Conservation (phyloP, 352 stramenopile species). For the Phytophthora gonapodyides region DNA sequence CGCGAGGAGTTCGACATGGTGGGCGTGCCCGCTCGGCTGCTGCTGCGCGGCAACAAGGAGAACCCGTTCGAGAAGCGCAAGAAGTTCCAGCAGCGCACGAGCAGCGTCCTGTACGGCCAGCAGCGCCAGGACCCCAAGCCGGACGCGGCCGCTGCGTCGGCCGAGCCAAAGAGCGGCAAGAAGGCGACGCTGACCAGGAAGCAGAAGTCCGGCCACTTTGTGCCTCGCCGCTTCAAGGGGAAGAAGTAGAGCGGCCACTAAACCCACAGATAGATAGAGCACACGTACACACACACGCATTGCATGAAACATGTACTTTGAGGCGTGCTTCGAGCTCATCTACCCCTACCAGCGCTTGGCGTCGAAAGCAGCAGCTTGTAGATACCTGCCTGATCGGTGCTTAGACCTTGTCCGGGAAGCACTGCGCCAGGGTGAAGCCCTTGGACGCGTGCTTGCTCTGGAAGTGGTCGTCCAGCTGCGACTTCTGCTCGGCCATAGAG, state of each 20-base stretch:
- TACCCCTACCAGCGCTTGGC: conserved; percentile 10
- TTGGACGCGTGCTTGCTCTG: conserved; percentile 81
- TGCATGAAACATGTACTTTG: conserved; percentile 28
- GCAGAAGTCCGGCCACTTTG: conserved; percentile 47
- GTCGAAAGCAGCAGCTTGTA: not conserved
- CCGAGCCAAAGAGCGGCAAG: conserved; percentile 21
- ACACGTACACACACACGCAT: conserved; percentile 14
- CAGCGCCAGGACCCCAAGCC: conserved; percentile 39
- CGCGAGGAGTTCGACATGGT: conserved; percentile 88
- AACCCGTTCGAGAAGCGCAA: conserved; percentile 87
- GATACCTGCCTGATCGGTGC: too few species aligned
- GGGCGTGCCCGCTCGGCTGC: conserved; percentile 72
- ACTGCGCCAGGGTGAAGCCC: conserved; percentile 78
- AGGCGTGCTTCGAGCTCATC: conserved; percentile 9
- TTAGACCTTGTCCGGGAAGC: conserved; percentile 56
- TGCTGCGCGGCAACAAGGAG: conserved; percentile 77
- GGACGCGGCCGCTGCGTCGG: not conserved
- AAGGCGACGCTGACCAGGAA: conserved; percentile 41
- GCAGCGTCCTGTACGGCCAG: conserved; percentile 62
- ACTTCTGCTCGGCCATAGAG: conserved; percentile 39
- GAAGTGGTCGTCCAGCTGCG: conserved; percentile 82
- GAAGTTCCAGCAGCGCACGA: conserved; percentile 83
- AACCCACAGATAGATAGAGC: conserved; percentile 31
- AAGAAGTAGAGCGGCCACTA: conserved; percentile 23
- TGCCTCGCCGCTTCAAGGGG: conserved; percentile 44